A percentile compares a stretch with the other conserved stretches of the same genome.
phyloP scores from a whole-genome alignment of 805 yeast species.

The Kregervanrija pseudodelftensis region DNA sequence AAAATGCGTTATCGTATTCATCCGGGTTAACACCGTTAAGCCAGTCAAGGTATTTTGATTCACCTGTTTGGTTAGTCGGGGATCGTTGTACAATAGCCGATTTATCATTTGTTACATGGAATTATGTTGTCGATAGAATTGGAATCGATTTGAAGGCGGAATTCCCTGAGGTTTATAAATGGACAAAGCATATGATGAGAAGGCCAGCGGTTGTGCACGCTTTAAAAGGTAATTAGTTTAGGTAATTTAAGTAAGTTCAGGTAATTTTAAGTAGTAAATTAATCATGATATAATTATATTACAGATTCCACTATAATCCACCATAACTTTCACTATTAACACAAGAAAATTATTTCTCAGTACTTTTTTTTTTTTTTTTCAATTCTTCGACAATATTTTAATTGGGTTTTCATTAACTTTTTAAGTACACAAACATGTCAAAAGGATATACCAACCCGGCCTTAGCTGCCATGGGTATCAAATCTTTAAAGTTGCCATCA shows the following conservation, averaged over 20 bases:
- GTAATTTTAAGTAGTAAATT: too few species aligned
- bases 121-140: conserved; percentile 86
- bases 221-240: conserved; percentile 27
- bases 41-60: conserved; percentile 80
- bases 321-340: too few species aligned
- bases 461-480: conserved; percentile 77
- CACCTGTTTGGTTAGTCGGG: conserved; percentile 94
- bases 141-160: conserved; percentile 84
- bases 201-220: conserved; percentile 89
- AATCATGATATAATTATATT: too few species aligned
- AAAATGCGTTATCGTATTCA: conserved; percentile 79
- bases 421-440: conserved; percentile 16
- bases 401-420: too few species aligned
- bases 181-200: conserved; percentile 95
- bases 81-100: conserved; percentile 82
- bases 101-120: conserved; percentile 92
- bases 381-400: too few species aligned
- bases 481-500: conserved; percentile 70
- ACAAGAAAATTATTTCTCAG: too few species aligned
- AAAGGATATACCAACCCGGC: conserved; percentile 61
- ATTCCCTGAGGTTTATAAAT: conserved; percentile 91
- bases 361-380: too few species aligned
- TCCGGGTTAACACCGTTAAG: conserved; percentile 84
- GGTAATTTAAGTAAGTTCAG: too few species aligned
- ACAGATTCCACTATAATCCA: too few species aligned